A percentile compares a stretch with the other conserved stretches of the same genome.
phyloP scores from a whole-genome alignment of 352 stramenopile genomes.

The Phytophthora foliorum region DNA sequence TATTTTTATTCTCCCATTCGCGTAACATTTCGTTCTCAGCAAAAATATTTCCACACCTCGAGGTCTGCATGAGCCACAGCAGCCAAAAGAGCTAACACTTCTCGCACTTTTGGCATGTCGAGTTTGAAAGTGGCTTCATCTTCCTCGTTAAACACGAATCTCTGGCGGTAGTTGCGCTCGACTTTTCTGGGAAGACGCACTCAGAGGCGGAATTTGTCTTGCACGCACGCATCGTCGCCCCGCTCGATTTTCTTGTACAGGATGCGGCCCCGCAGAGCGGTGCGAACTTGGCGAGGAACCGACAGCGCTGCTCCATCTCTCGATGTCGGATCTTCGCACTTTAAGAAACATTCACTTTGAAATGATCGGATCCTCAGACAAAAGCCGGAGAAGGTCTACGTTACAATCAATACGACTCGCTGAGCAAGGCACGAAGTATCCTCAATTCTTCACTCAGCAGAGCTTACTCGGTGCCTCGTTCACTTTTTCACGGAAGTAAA shows the following conservation, averaged over 20 bases:
- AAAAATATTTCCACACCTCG: constrained; percentile 30
- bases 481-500: constrained; percentile 16
- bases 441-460: background rate
- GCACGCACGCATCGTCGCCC: background rate
- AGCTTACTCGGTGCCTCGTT: background rate
- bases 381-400: too few relatives aligned
- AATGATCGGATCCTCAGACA: too few relatives aligned
- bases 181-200: background rate
- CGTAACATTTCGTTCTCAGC: constrained; percentile 26
- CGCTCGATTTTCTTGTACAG: background rate
- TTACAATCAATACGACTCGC: too few relatives aligned
- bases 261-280: background rate
- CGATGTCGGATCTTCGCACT: too few relatives aligned
- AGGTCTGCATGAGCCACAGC: constrained; percentile 32
- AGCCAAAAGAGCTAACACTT: constrained; percentile 40
- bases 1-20: constrained; percentile 22
- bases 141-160: constrained; percentile 7
- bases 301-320: background rate
- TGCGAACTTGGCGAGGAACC: background rate
- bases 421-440: too few relatives aligned
- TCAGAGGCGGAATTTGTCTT: constrained; percentile 6
- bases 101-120: constrained; percentile 16
- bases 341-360: too few relatives aligned
- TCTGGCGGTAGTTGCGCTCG: background rate
- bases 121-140: background rate